Percentiles rank a stretch among this genome's conserved stretches.
phyloP scores from a whole-genome alignment of 2,329 filamentous ascomycete species.

The Fusarium anthophilum region DNA sequence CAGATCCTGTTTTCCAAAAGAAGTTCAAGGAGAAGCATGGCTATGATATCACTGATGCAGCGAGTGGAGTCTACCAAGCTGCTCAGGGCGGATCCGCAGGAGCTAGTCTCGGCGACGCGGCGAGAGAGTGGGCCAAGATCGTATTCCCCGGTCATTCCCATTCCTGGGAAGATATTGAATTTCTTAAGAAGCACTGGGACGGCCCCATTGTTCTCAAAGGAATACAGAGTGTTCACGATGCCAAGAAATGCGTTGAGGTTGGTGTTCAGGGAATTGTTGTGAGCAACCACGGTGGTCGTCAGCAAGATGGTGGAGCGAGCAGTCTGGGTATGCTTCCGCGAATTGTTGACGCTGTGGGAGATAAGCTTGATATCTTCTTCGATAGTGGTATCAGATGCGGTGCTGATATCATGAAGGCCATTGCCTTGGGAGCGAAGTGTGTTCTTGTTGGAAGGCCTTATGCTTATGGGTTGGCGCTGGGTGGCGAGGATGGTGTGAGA shows the following conservation, averaged over 20 bases:
- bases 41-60: slow-evolving; percentile 12
- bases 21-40: slow-evolving; percentile 20
- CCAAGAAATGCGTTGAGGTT: slow-evolving; percentile 14
- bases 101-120: slow-evolving; percentile 10
- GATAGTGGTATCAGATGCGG: slow-evolving; percentile 14
- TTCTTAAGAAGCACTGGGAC: slow-evolving; percentile 26
- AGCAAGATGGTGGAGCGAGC: slow-evolving; percentile 25
- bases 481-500: slow-evolving; percentile 13
- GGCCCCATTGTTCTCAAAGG: slow-evolving; percentile 23
- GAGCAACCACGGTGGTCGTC: slow-evolving; percentile 23
- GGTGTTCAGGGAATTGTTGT: slow-evolving; percentile 27
- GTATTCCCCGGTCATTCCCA: slow-evolving; percentile 23
- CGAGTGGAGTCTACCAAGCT: slow-evolving; percentile 18
- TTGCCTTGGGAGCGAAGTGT: slow-evolving; percentile 6
- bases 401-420: slow-evolving; percentile 15
- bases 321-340: slow-evolving; percentile 25
- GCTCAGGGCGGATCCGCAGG: slow-evolving; percentile 19
- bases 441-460: slow-evolving; percentile 12
- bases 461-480: background rate
- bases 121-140: slow-evolving; percentile 32
- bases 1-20: slow-evolving; percentile 25
- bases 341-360: slow-evolving; percentile 1
- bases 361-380: slow-evolving; percentile 7
- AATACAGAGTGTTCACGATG: slow-evolving; percentile 20
- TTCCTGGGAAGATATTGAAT: slow-evolving; percentile 23